Base-by-base conservation (phyloP, 345 rosid species). In the Carallia pectinifolia region DNA sequence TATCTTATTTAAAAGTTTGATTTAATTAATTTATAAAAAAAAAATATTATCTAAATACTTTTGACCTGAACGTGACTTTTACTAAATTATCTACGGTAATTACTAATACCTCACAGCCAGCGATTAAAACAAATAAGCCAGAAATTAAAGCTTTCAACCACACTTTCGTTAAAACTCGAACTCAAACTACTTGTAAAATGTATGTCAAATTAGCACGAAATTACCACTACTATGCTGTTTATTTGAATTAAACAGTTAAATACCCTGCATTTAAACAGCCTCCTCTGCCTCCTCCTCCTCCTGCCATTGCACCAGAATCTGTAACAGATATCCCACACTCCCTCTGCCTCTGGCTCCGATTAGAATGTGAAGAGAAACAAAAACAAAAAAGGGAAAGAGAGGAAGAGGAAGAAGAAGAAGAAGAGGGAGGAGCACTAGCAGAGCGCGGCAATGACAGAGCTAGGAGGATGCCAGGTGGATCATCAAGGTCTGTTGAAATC, bases 401-500 rank as follows among this genome's bases (percentile, higher is more conserved):
- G 40, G 55, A 5, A 29, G 16, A 18, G 4, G 5, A 10, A 18
- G 19, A 7, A 6, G 13, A 10, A 44, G 47, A 29, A 27, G 31
- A 5, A 34, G n/a, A 4, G 38, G 62, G 19, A 12, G 31, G 23
- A 23, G 23, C 23, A 23, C 23, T 23, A 23, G 23, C 23, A 23
- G 23, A 23, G 23, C 23, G 31, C 44, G 48, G 67, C 58, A 75
- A 81, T 85, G 91, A 74, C 91, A 78, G 86, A 82, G 76, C n/a
- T 48, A 59, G 79, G 78, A 59, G 79, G 78, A 31, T 74, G 64
- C 68, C 79, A 74, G 38, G 23, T 23, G 23, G 23, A 23, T 23
- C 23, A 78, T 23, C 83, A 75, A 53, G 82, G 74, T 74, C 69
- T 81, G 52, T 37, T 66, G 74, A 70, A 75, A 62, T 64, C 84